A percentile compares a stretch with the other conserved stretches of the same genome.
These are phyloP conservation scores for Talaromyces sp. DNA, from an alignment of 2,329 filamentous ascomycete species.

Conservation along the genomic window DNA sequence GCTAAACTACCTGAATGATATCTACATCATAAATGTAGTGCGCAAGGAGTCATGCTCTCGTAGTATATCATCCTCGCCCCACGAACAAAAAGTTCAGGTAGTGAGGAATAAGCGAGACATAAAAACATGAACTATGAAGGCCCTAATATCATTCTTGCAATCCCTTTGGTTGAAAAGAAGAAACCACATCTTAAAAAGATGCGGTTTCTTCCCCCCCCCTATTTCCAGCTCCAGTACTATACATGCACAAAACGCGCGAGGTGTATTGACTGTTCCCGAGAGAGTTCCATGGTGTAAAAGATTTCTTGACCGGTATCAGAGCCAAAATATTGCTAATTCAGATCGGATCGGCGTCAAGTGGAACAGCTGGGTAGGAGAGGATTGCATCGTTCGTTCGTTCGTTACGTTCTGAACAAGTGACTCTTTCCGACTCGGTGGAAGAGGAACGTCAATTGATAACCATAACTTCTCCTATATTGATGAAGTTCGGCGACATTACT, in stretches of 20 bases:
- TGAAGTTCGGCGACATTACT: not conserved
- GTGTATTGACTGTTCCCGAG: conserved; percentile 12
- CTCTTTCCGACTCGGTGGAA: not conserved
- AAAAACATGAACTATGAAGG: conserved; percentile 44
- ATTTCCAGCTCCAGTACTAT: conserved; percentile 35
- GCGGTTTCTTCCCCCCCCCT: not conserved
- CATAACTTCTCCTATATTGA: too few relatives aligned
- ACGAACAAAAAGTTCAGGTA: conserved; percentile 18
- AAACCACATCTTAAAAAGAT: not conserved
- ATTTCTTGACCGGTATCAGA: conserved; percentile 4
- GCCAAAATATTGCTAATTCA: not conserved
- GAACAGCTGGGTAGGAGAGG: conserved; percentile 12
- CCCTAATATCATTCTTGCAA: conserved; percentile 30
- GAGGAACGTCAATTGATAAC: not conserved
- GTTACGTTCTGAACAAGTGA: not conserved
- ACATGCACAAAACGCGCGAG: conserved; percentile 40
- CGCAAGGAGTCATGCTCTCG: conserved; percentile 46
- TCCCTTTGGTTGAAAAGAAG: conserved; percentile 6
- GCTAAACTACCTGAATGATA: not conserved
- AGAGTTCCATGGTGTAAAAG: conserved; percentile 1
- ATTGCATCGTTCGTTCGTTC: not conserved
- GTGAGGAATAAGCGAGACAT: conserved; percentile 21
- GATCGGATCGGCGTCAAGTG: conserved; percentile 5
- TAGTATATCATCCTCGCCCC: conserved; percentile 20
- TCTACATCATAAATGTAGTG: conserved; percentile 20